Conservation (phyloP, 768 basidiomycete species). For the Termitomyces sp. region DNA sequence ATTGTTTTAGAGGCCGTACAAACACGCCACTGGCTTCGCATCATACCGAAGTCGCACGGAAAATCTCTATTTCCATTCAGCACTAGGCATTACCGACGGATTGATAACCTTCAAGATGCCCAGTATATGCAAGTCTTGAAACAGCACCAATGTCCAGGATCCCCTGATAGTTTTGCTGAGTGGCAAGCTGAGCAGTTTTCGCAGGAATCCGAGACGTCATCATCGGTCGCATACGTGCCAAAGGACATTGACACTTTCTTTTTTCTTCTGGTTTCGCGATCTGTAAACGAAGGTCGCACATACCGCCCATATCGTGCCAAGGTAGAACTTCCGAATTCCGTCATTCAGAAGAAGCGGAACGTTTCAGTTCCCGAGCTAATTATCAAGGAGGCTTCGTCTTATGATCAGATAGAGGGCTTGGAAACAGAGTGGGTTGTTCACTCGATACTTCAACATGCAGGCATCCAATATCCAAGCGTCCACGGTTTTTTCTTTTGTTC, state of each 20-base stretch:
- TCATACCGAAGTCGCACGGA: background rate
- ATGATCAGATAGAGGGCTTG: background rate
- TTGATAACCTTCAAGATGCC: background rate
- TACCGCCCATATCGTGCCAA: background rate
- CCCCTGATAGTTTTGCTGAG: background rate
- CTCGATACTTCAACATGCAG: background rate
- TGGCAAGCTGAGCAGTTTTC: background rate
- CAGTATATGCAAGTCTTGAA: background rate
- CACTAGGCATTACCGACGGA: background rate
- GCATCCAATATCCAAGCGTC: background rate
- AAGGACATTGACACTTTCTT: background rate
- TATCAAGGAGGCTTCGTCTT: background rate
- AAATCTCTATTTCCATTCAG: background rate
- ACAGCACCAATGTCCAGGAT: background rate
- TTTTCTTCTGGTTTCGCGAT: background rate
- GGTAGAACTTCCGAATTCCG: background rate
- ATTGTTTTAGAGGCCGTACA: background rate
- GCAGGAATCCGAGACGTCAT: background rate
- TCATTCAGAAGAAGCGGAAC: background rate
- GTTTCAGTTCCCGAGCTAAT: background rate
- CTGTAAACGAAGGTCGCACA: background rate
- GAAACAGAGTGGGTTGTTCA: background rate
- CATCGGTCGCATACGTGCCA: too few relatives aligned
- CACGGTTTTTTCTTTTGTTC: constrained; percentile 1
- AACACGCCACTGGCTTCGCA: background rate